Evolutionary conservation across 2,329 filamentous ascomycete species (phyloP).

Genomic region (Penicillium sp.): DNA sequence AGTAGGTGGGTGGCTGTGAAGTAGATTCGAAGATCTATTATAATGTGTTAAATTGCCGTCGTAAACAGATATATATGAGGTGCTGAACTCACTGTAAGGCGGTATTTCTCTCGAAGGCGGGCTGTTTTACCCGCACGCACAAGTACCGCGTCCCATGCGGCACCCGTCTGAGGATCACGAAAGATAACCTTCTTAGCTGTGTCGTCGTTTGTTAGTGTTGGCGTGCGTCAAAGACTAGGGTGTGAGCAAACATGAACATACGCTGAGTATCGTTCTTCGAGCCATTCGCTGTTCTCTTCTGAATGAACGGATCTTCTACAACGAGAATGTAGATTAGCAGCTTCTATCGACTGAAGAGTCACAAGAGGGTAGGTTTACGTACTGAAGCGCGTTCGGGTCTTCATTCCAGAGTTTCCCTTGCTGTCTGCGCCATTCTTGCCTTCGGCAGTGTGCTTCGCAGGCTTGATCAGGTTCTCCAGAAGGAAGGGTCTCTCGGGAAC

Average conservation of each 20-base stretch:
- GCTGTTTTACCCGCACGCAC: slow-evolving; percentile 57
- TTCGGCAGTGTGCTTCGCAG: slow-evolving; percentile 4
- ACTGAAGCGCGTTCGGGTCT: neutral
- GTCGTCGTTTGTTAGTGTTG: neutral
- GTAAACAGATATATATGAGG: slow-evolving; percentile 2
- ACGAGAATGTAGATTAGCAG: neutral
- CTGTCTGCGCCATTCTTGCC: neutral
- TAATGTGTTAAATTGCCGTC: slow-evolving; percentile 16
- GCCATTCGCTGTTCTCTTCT: neutral
- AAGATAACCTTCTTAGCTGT: slow-evolving; percentile 70
- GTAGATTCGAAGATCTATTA: slow-evolving; percentile 71
- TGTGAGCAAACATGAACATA: neutral
- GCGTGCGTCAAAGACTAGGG: neutral
- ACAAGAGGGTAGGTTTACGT: neutral
- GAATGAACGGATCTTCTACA: slow-evolving; percentile 6
- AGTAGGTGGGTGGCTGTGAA: slow-evolving; percentile 65
- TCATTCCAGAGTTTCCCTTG: neutral
- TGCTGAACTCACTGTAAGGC: slow-evolving; percentile 60
- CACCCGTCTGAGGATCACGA: slow-evolving; percentile 62
- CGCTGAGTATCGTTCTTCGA: neutral
- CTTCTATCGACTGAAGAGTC: neutral
- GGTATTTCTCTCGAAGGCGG: slow-evolving; percentile 64
- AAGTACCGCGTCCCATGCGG: slow-evolving; percentile 69
- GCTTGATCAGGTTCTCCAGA: slow-evolving; percentile 46
- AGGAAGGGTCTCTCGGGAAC: slow-evolving; percentile 44